Evolutionary conservation across 768 basidiomycete species (phyloP), one percentile per base, ranked within the genome.

Genomic region (Tylopilus rubrobrunneus): DNA sequence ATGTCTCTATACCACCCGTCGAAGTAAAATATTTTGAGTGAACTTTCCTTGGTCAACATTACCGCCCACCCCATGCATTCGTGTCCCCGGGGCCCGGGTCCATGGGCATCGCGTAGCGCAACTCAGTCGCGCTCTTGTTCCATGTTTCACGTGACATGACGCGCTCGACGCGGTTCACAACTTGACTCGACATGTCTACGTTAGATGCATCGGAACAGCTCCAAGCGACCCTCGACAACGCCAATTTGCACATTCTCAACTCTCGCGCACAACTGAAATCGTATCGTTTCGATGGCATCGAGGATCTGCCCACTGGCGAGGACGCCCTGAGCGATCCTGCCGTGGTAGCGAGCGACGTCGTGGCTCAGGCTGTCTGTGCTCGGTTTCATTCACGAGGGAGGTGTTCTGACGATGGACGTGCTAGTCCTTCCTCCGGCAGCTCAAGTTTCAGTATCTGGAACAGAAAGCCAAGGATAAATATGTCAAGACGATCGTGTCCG

Each of bases 391-490:
- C 5, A 5, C 3, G 2, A 39, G 5, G 9, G 37, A 28, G 9
- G 40, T 9, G 2, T 25, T 14, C 57, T 58, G 43, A 69, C 42
- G 39, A 34, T 17, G 8, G 12, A 8, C 23, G 46, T n/a, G 3
- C 15, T 49, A 89, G 89, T 75, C 83, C 7, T 89, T 84, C 60
- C 74, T 92, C 19, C 78, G 86, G 23, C 89, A 89, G 62, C 81
- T 94, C 27, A 95, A 95, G 70, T 92, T 91, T 63, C 87, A 89
- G 58, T 93, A 92, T 65, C 73, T 93, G 17, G 91, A 96, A 63
- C 89, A 92, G 67, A 89, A 92, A 59, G 89, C 93, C 4, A 96
- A 95, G 65, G 84, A 91, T 62, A 85, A 87, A 69, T 95, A 94
- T 63, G 78, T 93, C 61, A 87, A 87, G 67, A 85, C 84, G 1